Conservation (phyloP, 192 early-diverging fungal genomes). For the Cetraspora pellucida region DNA sequence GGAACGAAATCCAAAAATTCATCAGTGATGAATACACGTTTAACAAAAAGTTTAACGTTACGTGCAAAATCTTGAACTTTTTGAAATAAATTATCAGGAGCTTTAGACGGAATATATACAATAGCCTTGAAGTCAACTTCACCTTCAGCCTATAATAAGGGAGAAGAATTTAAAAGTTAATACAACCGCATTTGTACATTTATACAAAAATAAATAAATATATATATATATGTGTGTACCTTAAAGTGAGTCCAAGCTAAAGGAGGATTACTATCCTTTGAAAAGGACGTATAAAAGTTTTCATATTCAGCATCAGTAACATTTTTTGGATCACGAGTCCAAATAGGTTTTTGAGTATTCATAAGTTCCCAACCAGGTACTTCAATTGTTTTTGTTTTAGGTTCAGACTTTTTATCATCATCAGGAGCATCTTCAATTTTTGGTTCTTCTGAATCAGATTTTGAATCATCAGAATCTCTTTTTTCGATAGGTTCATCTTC, state of each 20-base stretch:
- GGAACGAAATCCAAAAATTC: constrained; percentile 86
- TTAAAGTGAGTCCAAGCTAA: constrained; percentile 86
- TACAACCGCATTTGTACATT: neutral
- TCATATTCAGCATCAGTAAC: constrained; percentile 84
- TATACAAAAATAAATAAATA: neutral
- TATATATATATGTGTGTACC: constrained; percentile 32
- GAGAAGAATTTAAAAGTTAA: neutral
- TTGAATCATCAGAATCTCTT: constrained; percentile 38
- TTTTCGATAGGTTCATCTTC: constrained; percentile 45
- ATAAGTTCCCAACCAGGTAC: constrained; percentile 75
- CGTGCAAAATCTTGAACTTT: constrained; percentile 45
- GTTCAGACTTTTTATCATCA: constrained; percentile 49
- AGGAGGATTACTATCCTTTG: constrained; percentile 71
- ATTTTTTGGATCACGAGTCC: constrained; percentile 81
- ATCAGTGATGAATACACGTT: constrained; percentile 96
- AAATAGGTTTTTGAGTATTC: constrained; percentile 93
- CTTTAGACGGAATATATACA: constrained; percentile 78
- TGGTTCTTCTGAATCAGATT: constrained; percentile 50
- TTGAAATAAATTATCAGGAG: constrained; percentile 60
- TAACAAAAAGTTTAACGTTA: constrained; percentile 93
- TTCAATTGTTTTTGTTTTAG: constrained; percentile 58
- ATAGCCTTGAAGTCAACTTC: constrained; percentile 89
- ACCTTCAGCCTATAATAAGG: constrained; percentile 69
- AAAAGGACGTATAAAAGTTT: constrained; percentile 84
- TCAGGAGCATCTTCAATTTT: constrained; percentile 58